A percentile compares a stretch with the other conserved stretches of the same genome.
Conservation (phyloP, 306 rosid genomes). For the Prosopis cineraria region DNA sequence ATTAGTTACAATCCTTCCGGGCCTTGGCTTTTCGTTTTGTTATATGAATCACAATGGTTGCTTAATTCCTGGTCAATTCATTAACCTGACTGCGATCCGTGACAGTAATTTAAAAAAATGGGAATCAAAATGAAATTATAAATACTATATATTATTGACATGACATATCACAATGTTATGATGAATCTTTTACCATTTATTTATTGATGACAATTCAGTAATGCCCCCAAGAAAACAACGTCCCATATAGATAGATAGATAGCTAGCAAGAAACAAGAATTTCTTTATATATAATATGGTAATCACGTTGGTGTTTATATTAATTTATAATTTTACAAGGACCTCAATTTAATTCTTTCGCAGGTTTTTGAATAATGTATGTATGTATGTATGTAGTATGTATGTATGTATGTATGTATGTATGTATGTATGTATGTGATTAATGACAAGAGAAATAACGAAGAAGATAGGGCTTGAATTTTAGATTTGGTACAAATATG, state of each 20-base stretch:
- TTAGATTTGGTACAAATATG: not conserved
- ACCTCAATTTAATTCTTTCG: not conserved
- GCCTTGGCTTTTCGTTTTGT: slow-evolving; percentile 3
- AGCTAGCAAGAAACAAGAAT: not conserved
- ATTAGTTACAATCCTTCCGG: not conserved
- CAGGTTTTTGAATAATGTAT: not conserved
- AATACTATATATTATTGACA: not conserved
- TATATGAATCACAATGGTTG: not conserved
- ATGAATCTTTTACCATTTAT: not conserved
- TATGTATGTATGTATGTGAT: no score
- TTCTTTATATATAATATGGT: not conserved
- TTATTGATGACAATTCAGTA: not conserved
- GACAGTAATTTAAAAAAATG: not conserved
- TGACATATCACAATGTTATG: not conserved
- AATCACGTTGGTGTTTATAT: not conserved
- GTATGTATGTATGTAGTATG: no score
- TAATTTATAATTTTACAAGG: not conserved
- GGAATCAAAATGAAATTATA: not conserved
- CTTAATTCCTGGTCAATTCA: slow-evolving; percentile 29
- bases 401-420: no score
- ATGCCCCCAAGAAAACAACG: not conserved
- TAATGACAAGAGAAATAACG: not conserved
- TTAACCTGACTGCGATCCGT: slow-evolving; percentile 19
- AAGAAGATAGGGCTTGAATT: not conserved
- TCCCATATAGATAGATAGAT: no score